Conservation (phyloP, 2,329 filamentous ascomycete species). For the Pezicula neosporulosa region DNA sequence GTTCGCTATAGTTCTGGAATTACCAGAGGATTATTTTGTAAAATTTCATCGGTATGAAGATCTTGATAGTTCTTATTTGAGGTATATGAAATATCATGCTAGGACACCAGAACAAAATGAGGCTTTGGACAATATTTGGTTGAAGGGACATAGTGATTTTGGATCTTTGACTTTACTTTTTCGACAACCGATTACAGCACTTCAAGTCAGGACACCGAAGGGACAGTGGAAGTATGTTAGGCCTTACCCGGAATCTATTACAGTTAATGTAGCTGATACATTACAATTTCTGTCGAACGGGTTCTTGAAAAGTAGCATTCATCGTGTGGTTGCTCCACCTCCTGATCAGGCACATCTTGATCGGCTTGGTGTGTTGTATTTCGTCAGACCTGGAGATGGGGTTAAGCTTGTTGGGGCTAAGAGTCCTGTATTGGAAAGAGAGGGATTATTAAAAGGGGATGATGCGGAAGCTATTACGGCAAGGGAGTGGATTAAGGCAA, state of each 20-base stretch:
- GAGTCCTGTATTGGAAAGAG: slow-evolving; percentile 23
- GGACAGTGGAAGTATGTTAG: slow-evolving; percentile 47
- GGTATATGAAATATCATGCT: slow-evolving; percentile 56
- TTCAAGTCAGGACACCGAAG: slow-evolving; percentile 36
- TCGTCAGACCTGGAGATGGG: slow-evolving; percentile 27
- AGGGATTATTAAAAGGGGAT: slow-evolving; percentile 16
- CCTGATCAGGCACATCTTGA: slow-evolving; percentile 32
- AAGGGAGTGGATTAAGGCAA: slow-evolving; percentile 5
- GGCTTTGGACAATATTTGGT: slow-evolving; percentile 39
- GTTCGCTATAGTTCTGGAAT: slow-evolving; percentile 56
- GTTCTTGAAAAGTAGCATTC: slow-evolving; percentile 38
- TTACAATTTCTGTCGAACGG: slow-evolving; percentile 43
- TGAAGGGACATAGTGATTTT: slow-evolving; percentile 38
- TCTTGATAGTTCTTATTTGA: slow-evolving; percentile 52
- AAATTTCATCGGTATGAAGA: slow-evolving; percentile 51
- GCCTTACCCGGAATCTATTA: slow-evolving; percentile 42
- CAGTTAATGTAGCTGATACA: slow-evolving; percentile 45
- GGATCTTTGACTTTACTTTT: slow-evolving; percentile 33
- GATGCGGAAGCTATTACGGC: neutral
- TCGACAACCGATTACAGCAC: slow-evolving; percentile 34
- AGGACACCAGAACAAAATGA: slow-evolving; percentile 44
- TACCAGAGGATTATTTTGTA: slow-evolving; percentile 53
- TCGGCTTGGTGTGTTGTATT: slow-evolving; percentile 40
- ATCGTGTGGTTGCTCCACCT: slow-evolving; percentile 30
- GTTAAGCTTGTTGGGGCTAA: slow-evolving; percentile 18